A percentile compares a stretch with the other conserved stretches of the same genome.
Evolutionary conservation across 768 basidiomycete genomes (phyloP).

Genomic region (Lanmaoa pseudosensibilis): DNA sequence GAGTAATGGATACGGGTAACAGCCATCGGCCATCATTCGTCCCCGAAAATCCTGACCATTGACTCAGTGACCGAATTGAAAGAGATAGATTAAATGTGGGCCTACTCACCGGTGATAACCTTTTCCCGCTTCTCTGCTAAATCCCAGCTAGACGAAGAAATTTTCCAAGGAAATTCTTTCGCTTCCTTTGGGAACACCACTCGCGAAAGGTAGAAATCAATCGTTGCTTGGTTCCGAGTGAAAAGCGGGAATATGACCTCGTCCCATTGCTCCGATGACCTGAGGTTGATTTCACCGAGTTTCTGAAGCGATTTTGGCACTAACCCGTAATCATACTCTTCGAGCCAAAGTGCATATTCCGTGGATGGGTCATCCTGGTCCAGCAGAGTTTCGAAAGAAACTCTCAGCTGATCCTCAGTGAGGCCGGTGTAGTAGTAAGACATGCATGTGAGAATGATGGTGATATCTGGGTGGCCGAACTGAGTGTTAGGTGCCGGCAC

Average conservation of each 20-base stretch:
- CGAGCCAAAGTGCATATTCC: constrained; percentile 1
- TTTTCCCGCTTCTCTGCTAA: constrained; percentile 26
- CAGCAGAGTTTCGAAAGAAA: background rate
- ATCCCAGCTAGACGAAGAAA: constrained; percentile 36
- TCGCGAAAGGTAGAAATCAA: constrained; percentile 23
- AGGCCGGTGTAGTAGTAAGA: constrained; percentile 32
- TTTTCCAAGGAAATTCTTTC: constrained; percentile 32
- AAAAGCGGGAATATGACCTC: background rate
- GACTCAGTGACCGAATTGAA: background rate
- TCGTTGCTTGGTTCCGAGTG: background rate
- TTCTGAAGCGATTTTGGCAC: background rate
- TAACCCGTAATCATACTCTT: background rate
- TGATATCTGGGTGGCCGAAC: constrained; percentile 38
- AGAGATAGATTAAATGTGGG: background rate
- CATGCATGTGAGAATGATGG: constrained; percentile 31
- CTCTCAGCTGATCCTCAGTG: background rate
- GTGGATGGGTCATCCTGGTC: background rate
- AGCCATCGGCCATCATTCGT: constrained; percentile 40
- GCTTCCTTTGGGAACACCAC: constrained; percentile 37
- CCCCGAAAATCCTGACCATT: constrained; percentile 37
- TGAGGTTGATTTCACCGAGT: background rate
- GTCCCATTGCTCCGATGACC: constrained; percentile 11
- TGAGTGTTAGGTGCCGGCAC: constrained; percentile 30
- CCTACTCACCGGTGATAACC: constrained; percentile 7
- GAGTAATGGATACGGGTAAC: constrained; percentile 33